Conservation (phyloP, 768 basidiomycete genomes). For the Rhodotorula sphaerocarpa region DNA sequence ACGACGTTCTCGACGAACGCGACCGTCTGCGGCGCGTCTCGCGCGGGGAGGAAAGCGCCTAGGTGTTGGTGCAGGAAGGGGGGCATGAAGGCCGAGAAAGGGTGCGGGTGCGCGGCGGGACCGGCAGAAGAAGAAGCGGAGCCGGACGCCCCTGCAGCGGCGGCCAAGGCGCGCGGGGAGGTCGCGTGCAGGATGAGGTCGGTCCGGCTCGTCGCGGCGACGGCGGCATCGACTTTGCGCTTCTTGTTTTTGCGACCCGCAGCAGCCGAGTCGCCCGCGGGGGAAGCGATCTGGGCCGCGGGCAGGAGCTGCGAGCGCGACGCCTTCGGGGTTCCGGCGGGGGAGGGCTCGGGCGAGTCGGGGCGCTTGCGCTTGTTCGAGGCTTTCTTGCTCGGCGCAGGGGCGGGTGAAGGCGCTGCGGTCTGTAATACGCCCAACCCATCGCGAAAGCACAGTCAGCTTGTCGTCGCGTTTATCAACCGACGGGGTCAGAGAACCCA, state of each 20-base stretch:
- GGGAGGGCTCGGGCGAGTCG: slow-evolving; percentile 2
- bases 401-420: background rate
- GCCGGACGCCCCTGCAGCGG: no score
- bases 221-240: slow-evolving; percentile 15
- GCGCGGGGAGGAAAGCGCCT: background rate
- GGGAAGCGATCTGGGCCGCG: background rate
- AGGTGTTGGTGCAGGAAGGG: background rate
- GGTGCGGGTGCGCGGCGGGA: background rate
- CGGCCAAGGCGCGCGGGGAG: background rate
- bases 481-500: background rate
- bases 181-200: slow-evolving; percentile 9
- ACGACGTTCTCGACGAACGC: background rate
- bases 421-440: background rate
- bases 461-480: background rate
- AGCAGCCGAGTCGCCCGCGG: background rate
- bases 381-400: background rate
- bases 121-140: no score
- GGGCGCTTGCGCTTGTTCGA: slow-evolving; percentile 27
- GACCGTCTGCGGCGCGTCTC: background rate
- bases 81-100: background rate
- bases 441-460: no score
- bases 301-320: background rate
- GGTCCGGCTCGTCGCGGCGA: background rate
- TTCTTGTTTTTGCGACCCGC: slow-evolving; percentile 16
- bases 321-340: no score